A percentile compares a stretch with the other conserved stretches of the same genome.
phyloP scores from a whole-genome alignment of 2,329 filamentous ascomycete genomes.

The Fusarium sarcochroum region DNA sequence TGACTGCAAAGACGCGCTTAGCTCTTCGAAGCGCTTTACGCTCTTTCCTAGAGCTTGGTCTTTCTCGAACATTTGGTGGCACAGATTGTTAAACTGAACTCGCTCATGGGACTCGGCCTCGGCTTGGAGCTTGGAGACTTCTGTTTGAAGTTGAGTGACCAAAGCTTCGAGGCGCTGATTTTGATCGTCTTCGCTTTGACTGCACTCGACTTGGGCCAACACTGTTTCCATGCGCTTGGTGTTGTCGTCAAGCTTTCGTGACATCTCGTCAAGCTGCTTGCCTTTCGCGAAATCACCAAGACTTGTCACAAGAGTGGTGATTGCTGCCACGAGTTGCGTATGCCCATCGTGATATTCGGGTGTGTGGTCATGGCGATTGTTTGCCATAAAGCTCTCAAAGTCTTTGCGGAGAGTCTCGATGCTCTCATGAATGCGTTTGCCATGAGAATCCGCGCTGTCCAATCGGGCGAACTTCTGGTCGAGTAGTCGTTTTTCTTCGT shows the following conservation, averaged over 20 bases:
- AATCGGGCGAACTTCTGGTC: neutral
- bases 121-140: accelerated
- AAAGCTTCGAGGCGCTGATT: accelerated
- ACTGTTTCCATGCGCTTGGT: neutral
- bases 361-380: accelerated
- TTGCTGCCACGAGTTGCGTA: neutral
- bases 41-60: accelerated
- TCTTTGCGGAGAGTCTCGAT: neutral
- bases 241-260: neutral
- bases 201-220: neutral
- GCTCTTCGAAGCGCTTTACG: neutral
- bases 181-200: accelerated
- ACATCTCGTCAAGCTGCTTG: neutral
- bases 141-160: neutral
- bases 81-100: accelerated
- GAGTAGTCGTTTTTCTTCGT: neutral
- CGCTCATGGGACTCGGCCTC: neutral
- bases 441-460: neutral
- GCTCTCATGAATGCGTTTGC: too few relatives aligned
- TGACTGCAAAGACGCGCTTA: neutral
- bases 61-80: accelerated
- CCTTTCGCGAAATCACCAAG: neutral
- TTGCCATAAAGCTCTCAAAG: too few relatives aligned
- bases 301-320: neutral
- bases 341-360: neutral